Evolutionary conservation across 2,329 filamentous ascomycete genomes (phyloP).

Genomic region (Chaetothyriales sp.): DNA sequence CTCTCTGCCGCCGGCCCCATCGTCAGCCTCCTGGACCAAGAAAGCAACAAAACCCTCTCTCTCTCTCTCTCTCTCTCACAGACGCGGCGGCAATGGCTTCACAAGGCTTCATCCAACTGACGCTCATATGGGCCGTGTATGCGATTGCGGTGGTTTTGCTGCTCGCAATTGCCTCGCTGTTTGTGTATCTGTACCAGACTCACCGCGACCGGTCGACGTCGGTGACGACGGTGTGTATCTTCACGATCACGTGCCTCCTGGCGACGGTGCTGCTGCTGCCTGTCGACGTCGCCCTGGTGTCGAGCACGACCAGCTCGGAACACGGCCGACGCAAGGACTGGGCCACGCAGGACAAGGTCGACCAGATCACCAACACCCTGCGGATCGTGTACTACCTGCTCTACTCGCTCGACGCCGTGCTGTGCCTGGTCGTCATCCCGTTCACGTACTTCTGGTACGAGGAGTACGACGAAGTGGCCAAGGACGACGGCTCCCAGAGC

Average conservation of each 20-base stretch:
- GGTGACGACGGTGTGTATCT: constrained; percentile 69
- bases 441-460: constrained; percentile 99
- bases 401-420: constrained; percentile 77
- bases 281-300: constrained; percentile 88
- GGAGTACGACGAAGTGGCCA: constrained; percentile 84
- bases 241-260: constrained; percentile 73
- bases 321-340: constrained; percentile 81
- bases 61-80: neutral
- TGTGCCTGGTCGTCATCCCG: constrained; percentile 79
- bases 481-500: constrained; percentile 62
- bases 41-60: too few species aligned
- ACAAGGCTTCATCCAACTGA: constrained; percentile 54
- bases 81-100: constrained; percentile 34
- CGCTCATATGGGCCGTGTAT: constrained; percentile 90
- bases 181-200: constrained; percentile 82
- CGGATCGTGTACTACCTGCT: constrained; percentile 84
- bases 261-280: constrained; percentile 85
- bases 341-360: constrained; percentile 70
- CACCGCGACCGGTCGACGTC: constrained; percentile 69
- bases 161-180: constrained; percentile 62
- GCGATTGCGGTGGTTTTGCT: constrained; percentile 65
- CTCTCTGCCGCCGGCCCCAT: too few species aligned
- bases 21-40: too few species aligned
- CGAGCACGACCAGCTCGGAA: constrained; percentile 62
- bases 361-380: constrained; percentile 63